Conservation (phyloP, 2,329 filamentous ascomycete species). For the Diaporthe amygdali region DNA sequence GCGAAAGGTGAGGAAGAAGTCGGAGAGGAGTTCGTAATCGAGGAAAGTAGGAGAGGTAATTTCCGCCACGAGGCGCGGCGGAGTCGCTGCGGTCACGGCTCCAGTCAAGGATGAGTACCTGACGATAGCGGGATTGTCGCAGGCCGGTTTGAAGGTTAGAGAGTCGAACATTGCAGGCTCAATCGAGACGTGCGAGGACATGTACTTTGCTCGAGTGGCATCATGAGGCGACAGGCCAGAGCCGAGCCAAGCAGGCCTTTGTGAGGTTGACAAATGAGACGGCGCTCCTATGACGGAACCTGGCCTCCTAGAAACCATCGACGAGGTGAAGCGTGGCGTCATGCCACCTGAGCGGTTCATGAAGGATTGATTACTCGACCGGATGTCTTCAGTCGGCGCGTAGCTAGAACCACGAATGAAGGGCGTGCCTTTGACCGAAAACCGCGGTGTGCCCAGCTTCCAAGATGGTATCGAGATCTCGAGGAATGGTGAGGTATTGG, state of each 20-base stretch:
- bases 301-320: conserved; percentile 39
- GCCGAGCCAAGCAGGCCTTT: conserved; percentile 37
- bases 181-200: conserved; percentile 57
- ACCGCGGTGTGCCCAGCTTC: conserved; percentile 80
- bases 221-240: conserved; percentile 45
- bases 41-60: conserved; percentile 96
- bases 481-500: conserved; percentile 57
- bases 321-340: conserved; percentile 36
- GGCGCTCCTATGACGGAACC: conserved; percentile 45
- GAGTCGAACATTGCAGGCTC: conserved; percentile 82
- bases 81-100: conserved; percentile 86
- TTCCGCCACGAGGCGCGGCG: conserved; percentile 88
- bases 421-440: conserved; percentile 77
- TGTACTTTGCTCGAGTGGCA: conserved; percentile 50
- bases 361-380: conserved; percentile 64
- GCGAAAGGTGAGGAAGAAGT: conserved; percentile 96
- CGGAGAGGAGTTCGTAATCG: conserved; percentile 95
- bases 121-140: conserved; percentile 81
- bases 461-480: conserved; percentile 84
- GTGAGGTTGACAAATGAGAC: conserved; percentile 35
- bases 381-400: conserved; percentile 74
- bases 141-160: conserved; percentile 78
- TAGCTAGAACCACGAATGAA: conserved; percentile 83
- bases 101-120: conserved; percentile 75
- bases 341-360: conserved; percentile 44